phyloP scores from a whole-genome alignment of 164 flowering plant species.

The Cinnamomum micranthum region DNA sequence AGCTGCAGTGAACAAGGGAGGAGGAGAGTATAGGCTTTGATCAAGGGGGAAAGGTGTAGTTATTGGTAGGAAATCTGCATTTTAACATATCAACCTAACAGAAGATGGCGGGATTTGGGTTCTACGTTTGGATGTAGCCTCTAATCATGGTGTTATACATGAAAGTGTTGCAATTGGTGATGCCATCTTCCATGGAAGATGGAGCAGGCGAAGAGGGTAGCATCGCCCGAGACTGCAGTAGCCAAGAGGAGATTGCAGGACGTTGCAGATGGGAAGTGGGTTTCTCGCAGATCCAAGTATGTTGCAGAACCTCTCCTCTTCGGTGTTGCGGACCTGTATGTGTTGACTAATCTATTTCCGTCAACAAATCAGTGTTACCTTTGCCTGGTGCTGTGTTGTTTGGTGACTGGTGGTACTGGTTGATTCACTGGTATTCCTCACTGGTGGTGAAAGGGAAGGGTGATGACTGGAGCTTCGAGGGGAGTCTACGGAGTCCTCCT shows the following conservation, averaged over 20 bases:
- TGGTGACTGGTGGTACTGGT: no score
- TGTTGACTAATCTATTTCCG: no score
- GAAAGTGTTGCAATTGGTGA: conserved; percentile 25
- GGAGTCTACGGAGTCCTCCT: no score
- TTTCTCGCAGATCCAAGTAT: no score
- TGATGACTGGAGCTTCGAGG: no score
- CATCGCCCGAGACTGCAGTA: no score
- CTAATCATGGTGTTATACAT: conserved; percentile 29
- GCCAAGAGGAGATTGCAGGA: conserved; percentile 3
- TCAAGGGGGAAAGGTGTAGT: conserved; percentile 57
- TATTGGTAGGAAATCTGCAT: conserved; percentile 37
- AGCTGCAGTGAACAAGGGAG: conserved; percentile 2
- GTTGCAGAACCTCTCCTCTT: no score
- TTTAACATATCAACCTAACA: conserved; percentile 46
- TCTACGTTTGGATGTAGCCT: conserved; percentile 30
- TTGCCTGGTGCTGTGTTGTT: no score
- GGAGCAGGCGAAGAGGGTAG: conserved; percentile 31
- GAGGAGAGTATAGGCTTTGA: conserved; percentile 45
- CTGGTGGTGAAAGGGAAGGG: no score
- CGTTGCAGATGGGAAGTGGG: conserved; percentile 29
- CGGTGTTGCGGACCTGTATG: no score
- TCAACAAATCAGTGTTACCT: no score
- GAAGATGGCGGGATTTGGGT: conserved; percentile 31
- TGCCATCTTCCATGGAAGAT: conserved; percentile 30
- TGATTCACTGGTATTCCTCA: no score